phyloP scores from a whole-genome alignment of 208 protist species.

The Leishmania lainsoni region DNA sequence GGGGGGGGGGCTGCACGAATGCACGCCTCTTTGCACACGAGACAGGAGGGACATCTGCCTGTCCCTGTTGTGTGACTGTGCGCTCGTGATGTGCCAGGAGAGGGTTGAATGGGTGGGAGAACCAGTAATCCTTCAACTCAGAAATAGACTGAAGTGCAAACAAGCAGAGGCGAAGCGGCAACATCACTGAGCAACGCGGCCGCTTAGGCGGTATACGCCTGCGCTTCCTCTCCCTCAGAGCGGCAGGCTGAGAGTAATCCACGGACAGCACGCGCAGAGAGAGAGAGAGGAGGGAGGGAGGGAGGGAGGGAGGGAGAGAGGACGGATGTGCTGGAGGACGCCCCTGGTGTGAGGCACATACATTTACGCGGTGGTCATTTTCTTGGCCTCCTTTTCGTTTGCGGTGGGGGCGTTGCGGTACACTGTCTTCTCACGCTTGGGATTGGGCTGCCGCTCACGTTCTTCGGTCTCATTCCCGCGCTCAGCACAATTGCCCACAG shows the following conservation, averaged over 20 bases:
- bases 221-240: background rate
- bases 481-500: background rate
- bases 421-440: background rate
- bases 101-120: background rate
- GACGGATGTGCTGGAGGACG: background rate
- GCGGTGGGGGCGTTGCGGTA: background rate
- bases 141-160: constrained; percentile 23
- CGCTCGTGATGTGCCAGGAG: background rate
- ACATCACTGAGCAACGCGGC: background rate
- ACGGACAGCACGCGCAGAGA: background rate
- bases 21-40: background rate
- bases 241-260: background rate
- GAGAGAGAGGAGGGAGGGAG: too few relatives aligned
- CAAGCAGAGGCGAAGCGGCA: constrained; percentile 11
- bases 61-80: background rate
- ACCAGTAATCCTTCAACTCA: background rate
- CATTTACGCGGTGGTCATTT: background rate
- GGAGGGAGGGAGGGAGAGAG: background rate
- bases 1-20: too few relatives aligned
- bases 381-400: background rate
- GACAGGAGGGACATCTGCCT: background rate
- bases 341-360: background rate
- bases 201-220: background rate
- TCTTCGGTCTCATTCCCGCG: background rate
- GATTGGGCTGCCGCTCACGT: background rate